These are phyloP conservation scores for Hymenoscyphus salicellus DNA, from an alignment of 2,329 filamentous ascomycete genomes.

Conservation along the genomic window DNA sequence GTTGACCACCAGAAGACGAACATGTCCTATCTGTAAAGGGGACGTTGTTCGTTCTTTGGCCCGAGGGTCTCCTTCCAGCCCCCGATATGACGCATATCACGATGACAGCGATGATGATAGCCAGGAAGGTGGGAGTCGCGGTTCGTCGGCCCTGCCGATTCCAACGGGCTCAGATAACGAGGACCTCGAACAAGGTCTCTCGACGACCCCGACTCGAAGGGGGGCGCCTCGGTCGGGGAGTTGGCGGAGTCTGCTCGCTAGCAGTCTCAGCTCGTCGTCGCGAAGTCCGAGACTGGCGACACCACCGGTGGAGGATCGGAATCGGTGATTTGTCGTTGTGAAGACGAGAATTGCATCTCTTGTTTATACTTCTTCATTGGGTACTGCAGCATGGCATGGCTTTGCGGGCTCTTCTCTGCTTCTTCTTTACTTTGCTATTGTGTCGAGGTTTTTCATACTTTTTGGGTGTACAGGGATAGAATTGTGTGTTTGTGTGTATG, in stretches of 20 bases:
- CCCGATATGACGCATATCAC: conserved; percentile 36
- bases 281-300: conserved; percentile 22
- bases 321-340: conserved; percentile 26
- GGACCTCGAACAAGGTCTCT: conserved; percentile 31
- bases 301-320: conserved; percentile 28
- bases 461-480: conserved; percentile 24
- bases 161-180: conserved; percentile 15
- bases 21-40: conserved; percentile 98
- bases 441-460: neutral
- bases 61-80: conserved; percentile 37
- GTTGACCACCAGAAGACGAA: conserved; percentile 90
- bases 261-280: conserved; percentile 27
- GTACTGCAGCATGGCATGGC: neutral
- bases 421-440: neutral
- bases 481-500: neutral
- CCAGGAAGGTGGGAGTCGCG: conserved; percentile 43
- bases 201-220: conserved; percentile 21
- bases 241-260: conserved; percentile 28
- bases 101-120: conserved; percentile 44
- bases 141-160: conserved; percentile 43
- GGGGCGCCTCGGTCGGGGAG: conserved; percentile 18
- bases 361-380: conserved; percentile 10
- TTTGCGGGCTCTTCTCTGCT: neutral
- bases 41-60: conserved; percentile 78
- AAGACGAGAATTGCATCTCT: too few species aligned